A percentile compares a stretch with the other conserved stretches of the same genome.
Conservation (phyloP, 2,329 filamentous ascomycete species). For the Raffaelea albimanens region DNA sequence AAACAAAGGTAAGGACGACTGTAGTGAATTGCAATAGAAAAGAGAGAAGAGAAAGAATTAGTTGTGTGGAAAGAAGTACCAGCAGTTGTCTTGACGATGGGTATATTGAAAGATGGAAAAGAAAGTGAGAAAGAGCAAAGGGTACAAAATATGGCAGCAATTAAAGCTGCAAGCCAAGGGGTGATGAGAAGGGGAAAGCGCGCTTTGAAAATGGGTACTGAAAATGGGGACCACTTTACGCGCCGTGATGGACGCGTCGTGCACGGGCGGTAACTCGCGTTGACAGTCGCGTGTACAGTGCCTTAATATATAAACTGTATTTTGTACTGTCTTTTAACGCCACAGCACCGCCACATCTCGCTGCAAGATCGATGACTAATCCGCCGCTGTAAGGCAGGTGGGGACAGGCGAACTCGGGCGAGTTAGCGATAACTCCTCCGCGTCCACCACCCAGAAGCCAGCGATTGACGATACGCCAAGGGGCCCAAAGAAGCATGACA, state of each 20-base stretch:
- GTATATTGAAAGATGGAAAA: background rate
- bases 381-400: too few species aligned
- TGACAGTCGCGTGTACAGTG: too few species aligned
- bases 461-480: background rate
- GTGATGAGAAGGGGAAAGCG: too few species aligned
- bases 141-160: background rate
- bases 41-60: background rate
- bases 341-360: too few species aligned
- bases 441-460: background rate
- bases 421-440: background rate
- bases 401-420: background rate
- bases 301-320: too few species aligned
- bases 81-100: background rate
- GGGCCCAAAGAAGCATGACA: background rate
- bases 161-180: background rate
- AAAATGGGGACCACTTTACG: background rate
- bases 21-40: background rate
- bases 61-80: too few species aligned
- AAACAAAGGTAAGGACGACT: background rate
- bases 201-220: too few species aligned
- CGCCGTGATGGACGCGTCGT: background rate
- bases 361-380: too few species aligned
- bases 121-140: background rate
- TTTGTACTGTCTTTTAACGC: too few species aligned
- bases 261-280: too few species aligned